Percentiles rank a stretch among this genome's conserved stretches.
Evolutionary conservation across 768 basidiomycete species (phyloP).

Genomic region (Pleurotus sapidus): DNA sequence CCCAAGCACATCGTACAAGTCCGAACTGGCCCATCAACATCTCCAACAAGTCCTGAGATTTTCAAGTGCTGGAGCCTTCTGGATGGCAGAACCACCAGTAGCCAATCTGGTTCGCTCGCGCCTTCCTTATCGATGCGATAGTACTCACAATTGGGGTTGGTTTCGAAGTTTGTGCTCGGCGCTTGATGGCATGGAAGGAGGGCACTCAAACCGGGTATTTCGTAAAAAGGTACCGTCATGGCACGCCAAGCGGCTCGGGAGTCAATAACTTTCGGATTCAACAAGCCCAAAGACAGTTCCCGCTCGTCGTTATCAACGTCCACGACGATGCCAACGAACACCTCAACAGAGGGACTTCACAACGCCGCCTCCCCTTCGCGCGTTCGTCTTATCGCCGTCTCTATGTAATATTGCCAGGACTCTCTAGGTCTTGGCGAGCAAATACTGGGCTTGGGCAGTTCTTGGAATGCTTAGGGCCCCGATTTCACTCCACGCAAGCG

Average conservation of each 20-base stretch:
- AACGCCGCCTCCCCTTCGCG: too few relatives aligned
- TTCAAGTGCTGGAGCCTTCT: too few relatives aligned
- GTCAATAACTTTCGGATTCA: neutral
- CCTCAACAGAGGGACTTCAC: neutral
- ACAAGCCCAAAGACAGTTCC: neutral
- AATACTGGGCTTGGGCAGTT: conserved; percentile 1
- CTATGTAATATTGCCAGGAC: neutral
- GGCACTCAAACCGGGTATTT: neutral
- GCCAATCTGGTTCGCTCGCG: neutral
- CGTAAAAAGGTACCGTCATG: neutral
- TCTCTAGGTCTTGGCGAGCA: neutral
- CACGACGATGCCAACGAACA: too few relatives aligned
- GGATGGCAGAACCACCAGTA: too few relatives aligned
- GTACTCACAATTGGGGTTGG: too few relatives aligned
- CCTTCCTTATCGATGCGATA: too few relatives aligned
- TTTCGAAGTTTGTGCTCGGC: too few relatives aligned
- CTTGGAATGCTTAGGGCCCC: conserved; percentile 2
- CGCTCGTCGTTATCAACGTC: neutral
- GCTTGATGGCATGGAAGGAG: too few relatives aligned
- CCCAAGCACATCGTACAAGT: too few relatives aligned
- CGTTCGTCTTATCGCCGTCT: neutral
- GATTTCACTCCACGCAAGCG: conserved; percentile 1
- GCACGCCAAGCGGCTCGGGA: neutral
- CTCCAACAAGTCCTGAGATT: too few relatives aligned
- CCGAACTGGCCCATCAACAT: too few relatives aligned